Conservation (phyloP, 768 basidiomycete species). For the Boletus reticuloceps region DNA sequence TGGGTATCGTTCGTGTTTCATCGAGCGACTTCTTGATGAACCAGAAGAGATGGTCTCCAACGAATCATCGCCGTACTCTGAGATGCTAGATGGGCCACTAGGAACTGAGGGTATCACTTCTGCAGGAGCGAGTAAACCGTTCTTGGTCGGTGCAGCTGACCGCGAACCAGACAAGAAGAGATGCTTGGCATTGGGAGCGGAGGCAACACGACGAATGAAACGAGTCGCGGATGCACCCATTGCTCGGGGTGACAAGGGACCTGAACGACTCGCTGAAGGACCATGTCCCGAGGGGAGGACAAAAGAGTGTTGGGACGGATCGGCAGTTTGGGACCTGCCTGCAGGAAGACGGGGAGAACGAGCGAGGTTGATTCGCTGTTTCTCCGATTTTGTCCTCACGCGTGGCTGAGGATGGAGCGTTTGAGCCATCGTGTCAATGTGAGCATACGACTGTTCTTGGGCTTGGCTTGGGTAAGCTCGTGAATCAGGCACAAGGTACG, state of each 20-base stretch:
- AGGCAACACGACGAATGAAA: conserved; percentile 93
- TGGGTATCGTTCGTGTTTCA: conserved; percentile 38
- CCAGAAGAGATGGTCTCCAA: conserved; percentile 77
- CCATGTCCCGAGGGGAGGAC: conserved; percentile 22
- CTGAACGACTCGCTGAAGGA: conserved; percentile 38
- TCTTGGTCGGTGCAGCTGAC: conserved; percentile 62
- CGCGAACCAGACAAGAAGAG: conserved; percentile 68
- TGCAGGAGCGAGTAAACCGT: conserved; percentile 74
- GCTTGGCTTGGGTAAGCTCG: conserved; percentile 8
- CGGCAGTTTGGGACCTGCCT: conserved; percentile 27
- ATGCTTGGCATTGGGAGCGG: conserved; percentile 94
- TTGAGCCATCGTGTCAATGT: conserved; percentile 18
- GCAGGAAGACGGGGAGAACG: conserved; percentile 39
- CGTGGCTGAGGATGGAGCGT: conserved; percentile 26
- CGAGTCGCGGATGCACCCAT: conserved; percentile 77
- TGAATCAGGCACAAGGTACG: conserved; percentile 31
- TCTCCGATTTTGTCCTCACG: conserved; percentile 47
- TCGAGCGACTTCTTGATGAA: conserved; percentile 59
- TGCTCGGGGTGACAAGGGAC: conserved; percentile 62
- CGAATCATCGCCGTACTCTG: conserved; percentile 65
- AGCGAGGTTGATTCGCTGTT: conserved; percentile 46
- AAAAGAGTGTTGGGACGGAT: conserved; percentile 43
- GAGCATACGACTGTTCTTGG: conserved; percentile 7
- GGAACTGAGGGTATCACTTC: conserved; percentile 58
- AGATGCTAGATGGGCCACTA: conserved; percentile 42